Percentiles rank a stretch among this genome's conserved stretches.
Conservation (phyloP, 2,329 filamentous ascomycete genomes). For the Penicillium nordicum region DNA sequence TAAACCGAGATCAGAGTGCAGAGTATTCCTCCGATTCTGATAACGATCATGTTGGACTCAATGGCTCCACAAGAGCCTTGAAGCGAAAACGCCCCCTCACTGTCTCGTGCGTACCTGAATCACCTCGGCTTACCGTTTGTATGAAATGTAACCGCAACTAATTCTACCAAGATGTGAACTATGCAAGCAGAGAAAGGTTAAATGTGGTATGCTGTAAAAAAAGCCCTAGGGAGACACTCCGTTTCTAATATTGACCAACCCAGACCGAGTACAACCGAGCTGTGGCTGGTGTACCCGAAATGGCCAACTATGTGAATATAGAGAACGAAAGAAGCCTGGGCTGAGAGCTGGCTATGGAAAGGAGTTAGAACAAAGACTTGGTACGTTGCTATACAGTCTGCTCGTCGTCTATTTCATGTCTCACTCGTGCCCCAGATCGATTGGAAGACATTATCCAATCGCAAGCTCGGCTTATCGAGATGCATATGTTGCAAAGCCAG, state of each 20-base stretch:
- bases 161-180: conserved; percentile 39
- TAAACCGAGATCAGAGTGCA: conserved; percentile 32
- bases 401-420: background rate
- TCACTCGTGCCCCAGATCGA: conserved; percentile 48
- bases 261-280: conserved; percentile 55
- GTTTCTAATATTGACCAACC: conserved; percentile 10
- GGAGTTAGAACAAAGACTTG: conserved; percentile 67
- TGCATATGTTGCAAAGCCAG: conserved; percentile 46
- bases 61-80: conserved; percentile 30
- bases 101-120: conserved; percentile 35
- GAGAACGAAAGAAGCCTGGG: conserved; percentile 68
- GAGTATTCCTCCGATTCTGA: conserved; percentile 40
- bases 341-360: conserved; percentile 65
- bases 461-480: conserved; percentile 65
- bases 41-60: conserved; percentile 26
- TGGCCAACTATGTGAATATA: conserved; percentile 64
- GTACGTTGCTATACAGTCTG: conserved; percentile 22
- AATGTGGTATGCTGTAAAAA: conserved; percentile 38
- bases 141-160: conserved; percentile 11
- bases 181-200: conserved; percentile 46
- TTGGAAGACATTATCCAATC: conserved; percentile 64
- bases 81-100: conserved; percentile 40
- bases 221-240: background rate
- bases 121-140: background rate
- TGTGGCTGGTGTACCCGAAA: conserved; percentile 71